Conservation (phyloP, 2,329 filamentous ascomycete species). For the Pleurostoma richardsiae region DNA sequence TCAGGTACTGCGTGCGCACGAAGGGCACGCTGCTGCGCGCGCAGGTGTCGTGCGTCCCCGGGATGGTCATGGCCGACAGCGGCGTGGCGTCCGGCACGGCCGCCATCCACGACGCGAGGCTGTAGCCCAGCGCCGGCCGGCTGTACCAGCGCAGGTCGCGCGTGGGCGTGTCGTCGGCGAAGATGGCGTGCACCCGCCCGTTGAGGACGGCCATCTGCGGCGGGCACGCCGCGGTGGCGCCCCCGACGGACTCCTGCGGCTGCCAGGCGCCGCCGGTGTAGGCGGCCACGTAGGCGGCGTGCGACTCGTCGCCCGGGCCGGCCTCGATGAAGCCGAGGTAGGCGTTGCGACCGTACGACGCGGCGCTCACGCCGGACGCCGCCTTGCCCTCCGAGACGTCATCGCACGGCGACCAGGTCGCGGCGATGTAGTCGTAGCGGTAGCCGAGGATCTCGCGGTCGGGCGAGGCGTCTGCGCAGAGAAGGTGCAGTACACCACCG, state of each 20-base stretch:
- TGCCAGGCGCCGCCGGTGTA: conserved; percentile 3
- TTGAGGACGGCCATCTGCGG: conserved; percentile 8
- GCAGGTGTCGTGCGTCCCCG: conserved; percentile 66
- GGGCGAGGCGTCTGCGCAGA: conserved; percentile 19
- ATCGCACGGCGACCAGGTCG: conserved; percentile 23
- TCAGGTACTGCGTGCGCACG: conserved; percentile 66
- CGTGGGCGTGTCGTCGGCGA: conserved; percentile 13
- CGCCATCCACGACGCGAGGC: conserved; percentile 57
- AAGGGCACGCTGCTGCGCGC: conserved; percentile 42
- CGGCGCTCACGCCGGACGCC: conserved; percentile 5
- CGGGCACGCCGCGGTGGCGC: neutral
- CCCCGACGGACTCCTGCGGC: conserved; percentile 4
- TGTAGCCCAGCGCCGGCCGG: conserved; percentile 21
- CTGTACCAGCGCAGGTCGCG: conserved; percentile 28
- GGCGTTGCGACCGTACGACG: conserved; percentile 6
- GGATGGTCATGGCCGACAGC: conserved; percentile 61
- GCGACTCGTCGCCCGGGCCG: neutral
- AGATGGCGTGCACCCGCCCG: conserved; percentile 8
- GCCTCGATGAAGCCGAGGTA: conserved; percentile 7
- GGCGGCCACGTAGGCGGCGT: conserved; percentile 6
- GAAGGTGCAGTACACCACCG: conserved; percentile 21
- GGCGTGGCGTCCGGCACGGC: conserved; percentile 50
- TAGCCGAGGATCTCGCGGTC: conserved; percentile 21
- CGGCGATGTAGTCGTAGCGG: conserved; percentile 20
- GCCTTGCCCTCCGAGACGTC: conserved; percentile 23